phyloP scores from a whole-genome alignment of 306 rosid species.

The Inga oerstediana region DNA sequence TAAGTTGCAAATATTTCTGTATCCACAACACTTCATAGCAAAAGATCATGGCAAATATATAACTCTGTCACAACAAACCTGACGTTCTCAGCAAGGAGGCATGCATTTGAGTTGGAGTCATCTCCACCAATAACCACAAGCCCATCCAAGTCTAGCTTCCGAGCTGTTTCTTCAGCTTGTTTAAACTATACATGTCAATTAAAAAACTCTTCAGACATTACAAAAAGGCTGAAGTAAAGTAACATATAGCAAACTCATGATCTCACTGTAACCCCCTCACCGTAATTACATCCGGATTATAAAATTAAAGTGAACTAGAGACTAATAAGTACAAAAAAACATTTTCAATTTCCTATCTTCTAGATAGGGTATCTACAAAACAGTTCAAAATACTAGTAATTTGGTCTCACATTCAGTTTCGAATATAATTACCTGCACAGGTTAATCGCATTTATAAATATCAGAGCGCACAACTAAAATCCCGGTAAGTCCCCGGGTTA shows the following conservation, averaged over 20 bases:
- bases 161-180: conserved; percentile 90
- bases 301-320: no score
- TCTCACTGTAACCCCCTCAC: no score
- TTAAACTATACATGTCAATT: conserved; percentile 63
- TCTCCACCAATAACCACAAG: conserved; percentile 98
- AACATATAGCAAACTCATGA: conserved; percentile 21
- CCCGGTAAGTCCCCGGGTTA: no score
- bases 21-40: conserved; percentile 26
- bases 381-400: no score
- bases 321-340: no score
- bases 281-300: no score
- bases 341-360: no score
- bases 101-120: conserved; percentile 98
- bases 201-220: conserved; percentile 26
- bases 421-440: no score
- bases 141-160: conserved; percentile 94
- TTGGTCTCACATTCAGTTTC: no score
- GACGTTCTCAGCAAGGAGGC: conserved; percentile 98
- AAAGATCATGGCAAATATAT: not conserved
- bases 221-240: not conserved
- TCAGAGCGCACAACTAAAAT: no score
- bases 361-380: no score
- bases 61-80: conserved; percentile 49
- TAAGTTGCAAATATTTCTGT: conserved; percentile 17
- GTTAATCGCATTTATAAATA: no score